A percentile compares a stretch with the other conserved stretches of the same genome.
Conservation (phyloP, 805 yeast species). For the Ogataea degrootiae region DNA sequence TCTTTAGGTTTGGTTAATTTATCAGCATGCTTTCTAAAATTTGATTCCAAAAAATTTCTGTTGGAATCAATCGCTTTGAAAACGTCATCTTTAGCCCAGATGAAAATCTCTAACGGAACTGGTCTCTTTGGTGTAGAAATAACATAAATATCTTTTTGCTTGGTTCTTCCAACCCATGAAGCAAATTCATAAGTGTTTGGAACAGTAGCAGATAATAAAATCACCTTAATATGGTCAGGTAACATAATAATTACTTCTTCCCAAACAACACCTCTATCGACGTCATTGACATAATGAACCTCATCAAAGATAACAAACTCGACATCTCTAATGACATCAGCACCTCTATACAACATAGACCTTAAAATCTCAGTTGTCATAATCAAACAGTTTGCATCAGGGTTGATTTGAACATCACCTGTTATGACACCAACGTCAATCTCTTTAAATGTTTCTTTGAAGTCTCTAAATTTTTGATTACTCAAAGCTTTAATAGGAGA, state of each 20-base stretch:
- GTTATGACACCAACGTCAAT: constrained; percentile 97
- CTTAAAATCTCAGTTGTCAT: constrained; percentile 99
- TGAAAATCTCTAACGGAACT: constrained; percentile 81
- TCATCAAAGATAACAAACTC: constrained; percentile 99
- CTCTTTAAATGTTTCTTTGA: constrained; percentile 80
- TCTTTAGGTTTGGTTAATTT: constrained; percentile 40
- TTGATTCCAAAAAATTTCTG: constrained; percentile 61
- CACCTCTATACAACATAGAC: constrained; percentile 95
- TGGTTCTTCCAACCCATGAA: constrained; percentile 97
- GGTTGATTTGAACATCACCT: constrained; percentile 97
- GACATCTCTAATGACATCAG: constrained; percentile 97
- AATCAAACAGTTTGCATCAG: constrained; percentile 96
- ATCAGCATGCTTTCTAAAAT: constrained; percentile 58
- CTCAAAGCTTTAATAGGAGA: constrained; percentile 94
- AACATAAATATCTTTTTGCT: constrained; percentile 91
- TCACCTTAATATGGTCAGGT: constrained; percentile 95
- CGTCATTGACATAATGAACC: constrained; percentile 97
- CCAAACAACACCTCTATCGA: constrained; percentile 99
- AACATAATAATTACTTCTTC: constrained; percentile 94
- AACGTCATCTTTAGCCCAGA: constrained; percentile 76
- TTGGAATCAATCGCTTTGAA: constrained; percentile 71
- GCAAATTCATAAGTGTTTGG: constrained; percentile 99
- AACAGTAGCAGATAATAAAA: constrained; percentile 92
- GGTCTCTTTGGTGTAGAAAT: constrained; percentile 97
- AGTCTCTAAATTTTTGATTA: constrained; percentile 93